Evolutionary conservation across 2,329 filamentous ascomycete genomes (phyloP), one percentile per base, ranked within the genome.

Genomic region (Didymella pinodella): DNA sequence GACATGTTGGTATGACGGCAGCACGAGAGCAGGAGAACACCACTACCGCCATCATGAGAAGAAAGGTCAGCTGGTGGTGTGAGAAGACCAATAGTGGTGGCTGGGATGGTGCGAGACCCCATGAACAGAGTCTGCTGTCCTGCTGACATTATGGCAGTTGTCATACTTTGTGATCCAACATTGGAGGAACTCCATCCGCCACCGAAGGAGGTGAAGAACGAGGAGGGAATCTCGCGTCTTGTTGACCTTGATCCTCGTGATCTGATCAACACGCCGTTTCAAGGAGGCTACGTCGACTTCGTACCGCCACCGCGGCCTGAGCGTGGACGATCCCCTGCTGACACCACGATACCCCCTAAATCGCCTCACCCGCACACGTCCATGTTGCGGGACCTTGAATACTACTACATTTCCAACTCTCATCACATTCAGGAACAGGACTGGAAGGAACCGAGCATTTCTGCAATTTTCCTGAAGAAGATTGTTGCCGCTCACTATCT

Each of bases 1-100:
- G 73, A 29, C 73, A 76, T 61, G 66, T 75, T 3, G 73, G 73
- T 0, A 74, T 76, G 72, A 76, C 72, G 6, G 59, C 69, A 2
- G 61, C 71, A 20, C 59, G 56, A 20, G 36, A 58, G 8, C 34
- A 26, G n/a, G 22, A 68, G 0, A 67, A 62, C 2, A 75, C 72
- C 0, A 70, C 56, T 1, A 58, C 67, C 7, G 72, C 66, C 1
- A 75, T 76, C 7, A 36, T 76, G 16, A 45, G 73, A 22, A 63
- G 73, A 1, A 75, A 76, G 44, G 54, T 71, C 7, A 66, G 67
- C 11, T 76, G 70, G 69, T 76, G 73, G 73, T 68, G 44, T 29
- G 1, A 38, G 25, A 16, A 54, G 48, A 22, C 22, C 2, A 22
- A 22, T 22, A 22, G 22, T 3, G 22, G 22, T 22, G 71, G 73